Evolutionary conservation across 371 early-diverging fungal species (phyloP).

Genomic region (Apophysomyces elegans): DNA sequence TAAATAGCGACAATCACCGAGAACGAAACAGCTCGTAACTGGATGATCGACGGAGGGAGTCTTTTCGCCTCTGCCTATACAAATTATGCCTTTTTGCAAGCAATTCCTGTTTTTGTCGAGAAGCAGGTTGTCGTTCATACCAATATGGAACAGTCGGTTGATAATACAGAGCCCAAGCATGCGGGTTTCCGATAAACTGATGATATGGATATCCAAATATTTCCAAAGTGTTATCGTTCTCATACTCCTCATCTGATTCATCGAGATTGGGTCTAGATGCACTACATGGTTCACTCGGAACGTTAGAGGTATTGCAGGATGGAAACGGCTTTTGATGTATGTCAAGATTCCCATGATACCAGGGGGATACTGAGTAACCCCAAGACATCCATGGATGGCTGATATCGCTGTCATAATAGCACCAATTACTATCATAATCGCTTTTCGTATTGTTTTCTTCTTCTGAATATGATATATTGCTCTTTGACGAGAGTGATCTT

Average conservation of each 20-base stretch:
- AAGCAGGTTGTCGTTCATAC: neutral
- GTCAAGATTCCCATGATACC: neutral
- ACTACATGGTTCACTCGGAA: no score
- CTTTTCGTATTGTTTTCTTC: neutral
- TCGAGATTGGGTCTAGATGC: neutral
- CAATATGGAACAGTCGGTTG: neutral
- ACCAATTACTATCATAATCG: neutral
- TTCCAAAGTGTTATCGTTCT: neutral
- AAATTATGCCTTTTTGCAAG: neutral
- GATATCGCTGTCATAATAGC: neutral
- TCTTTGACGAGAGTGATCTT: neutral
- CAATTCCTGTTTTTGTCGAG: neutral
- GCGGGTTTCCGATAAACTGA: neutral
- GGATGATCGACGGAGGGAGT: neutral
- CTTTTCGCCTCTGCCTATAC: neutral
- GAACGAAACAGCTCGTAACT: neutral
- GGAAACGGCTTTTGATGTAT: neutral
- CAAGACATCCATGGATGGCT: neutral
- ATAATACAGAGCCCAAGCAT: neutral
- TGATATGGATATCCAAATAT: neutral
- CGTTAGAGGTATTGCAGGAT: no score
- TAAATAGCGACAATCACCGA: neutral
- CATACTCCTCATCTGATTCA: neutral
- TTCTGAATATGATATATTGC: neutral
- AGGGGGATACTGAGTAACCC: neutral